Conservation (phyloP, 352 stramenopile species). For the Pythium chondricola region DNA sequence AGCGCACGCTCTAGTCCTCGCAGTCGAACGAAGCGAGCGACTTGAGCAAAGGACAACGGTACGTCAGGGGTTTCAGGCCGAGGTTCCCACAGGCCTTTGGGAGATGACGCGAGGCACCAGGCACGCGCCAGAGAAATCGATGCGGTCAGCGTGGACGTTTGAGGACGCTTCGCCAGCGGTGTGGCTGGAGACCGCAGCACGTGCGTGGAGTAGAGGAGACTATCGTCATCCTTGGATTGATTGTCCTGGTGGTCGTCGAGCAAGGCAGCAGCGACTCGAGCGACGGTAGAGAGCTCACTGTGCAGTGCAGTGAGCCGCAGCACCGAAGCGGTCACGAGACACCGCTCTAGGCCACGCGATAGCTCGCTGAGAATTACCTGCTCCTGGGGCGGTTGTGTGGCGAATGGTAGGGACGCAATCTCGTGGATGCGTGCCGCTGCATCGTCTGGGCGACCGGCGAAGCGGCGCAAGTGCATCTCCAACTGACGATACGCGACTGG, state of each 20-base stretch:
- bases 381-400: constrained; percentile 45
- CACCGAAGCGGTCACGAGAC: constrained; percentile 57
- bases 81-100: constrained; percentile 65
- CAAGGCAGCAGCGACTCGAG: constrained; percentile 9
- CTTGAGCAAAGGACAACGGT: constrained; percentile 47
- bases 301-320: constrained; percentile 41
- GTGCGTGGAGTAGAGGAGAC: not conserved
- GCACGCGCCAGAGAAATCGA: too few species aligned
- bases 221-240: not conserved
- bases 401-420: constrained; percentile 41
- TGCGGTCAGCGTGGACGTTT: too few species aligned
- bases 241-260: not conserved
- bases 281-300: constrained; percentile 36
- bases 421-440: constrained; percentile 46
- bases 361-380: constrained; percentile 32
- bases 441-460: constrained; percentile 61
- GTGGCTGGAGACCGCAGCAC: not conserved
- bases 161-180: not conserved
- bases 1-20: constrained; percentile 52
- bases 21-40: constrained; percentile 63
- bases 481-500: constrained; percentile 68
- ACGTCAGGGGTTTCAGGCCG: constrained; percentile 11
- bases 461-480: constrained; percentile 66
- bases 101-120: constrained; percentile 25
- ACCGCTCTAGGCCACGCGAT: constrained; percentile 39